These are phyloP conservation scores for Zopfia rhizophila DNA, from an alignment of 2,329 filamentous ascomycete genomes.

Conservation along the genomic window DNA sequence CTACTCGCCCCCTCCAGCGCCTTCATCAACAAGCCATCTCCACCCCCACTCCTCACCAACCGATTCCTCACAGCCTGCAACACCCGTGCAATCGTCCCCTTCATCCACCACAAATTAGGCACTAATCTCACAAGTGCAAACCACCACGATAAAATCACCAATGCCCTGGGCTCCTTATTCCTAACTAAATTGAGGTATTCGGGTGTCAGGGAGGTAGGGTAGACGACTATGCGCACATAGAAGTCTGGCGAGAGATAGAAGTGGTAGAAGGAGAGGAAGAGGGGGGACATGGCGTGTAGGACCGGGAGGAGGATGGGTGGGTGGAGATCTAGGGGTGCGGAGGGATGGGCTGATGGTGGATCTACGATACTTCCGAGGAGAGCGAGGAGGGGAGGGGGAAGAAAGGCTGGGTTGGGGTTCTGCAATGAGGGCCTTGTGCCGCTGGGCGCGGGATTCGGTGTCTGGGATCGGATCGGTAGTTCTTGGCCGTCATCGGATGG, in stretches of 20 bases:
- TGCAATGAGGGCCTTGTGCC: slow-evolving; percentile 11
- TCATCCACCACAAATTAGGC: slow-evolving; percentile 40
- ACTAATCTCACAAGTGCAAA: slow-evolving; percentile 36
- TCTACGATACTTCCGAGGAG: slow-evolving; percentile 31
- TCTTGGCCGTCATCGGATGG: slow-evolving; percentile 14
- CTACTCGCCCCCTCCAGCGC: slow-evolving; percentile 33
- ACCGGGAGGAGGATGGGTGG: slow-evolving; percentile 32
- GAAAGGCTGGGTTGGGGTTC: slow-evolving; percentile 33
- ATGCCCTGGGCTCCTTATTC: slow-evolving; percentile 34
- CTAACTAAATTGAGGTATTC: slow-evolving; percentile 39
- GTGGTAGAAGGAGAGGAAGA: slow-evolving; percentile 47
- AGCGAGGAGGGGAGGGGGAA: slow-evolving; percentile 38
- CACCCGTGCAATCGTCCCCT: slow-evolving; percentile 21
- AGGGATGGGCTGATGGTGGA: slow-evolving; percentile 6
- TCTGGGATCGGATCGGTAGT: slow-evolving; percentile 15
- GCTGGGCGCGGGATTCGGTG: slow-evolving; percentile 16
- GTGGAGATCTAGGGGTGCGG: slow-evolving; percentile 32
- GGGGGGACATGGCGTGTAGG: slow-evolving; percentile 43
- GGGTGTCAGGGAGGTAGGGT: slow-evolving; percentile 42
- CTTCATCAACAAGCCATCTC: slow-evolving; percentile 22
- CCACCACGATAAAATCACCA: slow-evolving; percentile 43
- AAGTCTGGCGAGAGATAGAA: slow-evolving; percentile 41
- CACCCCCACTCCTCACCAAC: slow-evolving; percentile 21
- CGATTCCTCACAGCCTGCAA: slow-evolving; percentile 33
- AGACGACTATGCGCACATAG: slow-evolving; percentile 40